phyloP scores from a whole-genome alignment of 306 rosid species.

The Lathyrus tuberosus region DNA sequence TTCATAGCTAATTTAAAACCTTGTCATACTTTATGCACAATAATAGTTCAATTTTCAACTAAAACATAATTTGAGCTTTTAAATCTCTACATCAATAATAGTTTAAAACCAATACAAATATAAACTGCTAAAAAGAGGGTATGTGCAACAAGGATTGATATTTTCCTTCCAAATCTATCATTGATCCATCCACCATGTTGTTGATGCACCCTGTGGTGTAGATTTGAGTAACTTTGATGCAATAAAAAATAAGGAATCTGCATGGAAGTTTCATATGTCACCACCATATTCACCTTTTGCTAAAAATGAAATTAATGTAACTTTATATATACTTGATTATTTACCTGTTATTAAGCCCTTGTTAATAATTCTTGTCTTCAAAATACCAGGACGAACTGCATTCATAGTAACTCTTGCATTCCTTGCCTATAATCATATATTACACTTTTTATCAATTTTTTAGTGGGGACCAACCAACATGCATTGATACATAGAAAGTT shows the following conservation, averaged over 20 bases:
- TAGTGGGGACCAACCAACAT: constrained; percentile 7
- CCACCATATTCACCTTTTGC: constrained; percentile 31
- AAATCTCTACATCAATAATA: too few species aligned
- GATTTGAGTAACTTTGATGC: constrained; percentile 90
- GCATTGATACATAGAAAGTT: constrained; percentile 11
- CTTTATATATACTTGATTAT: not conserved
- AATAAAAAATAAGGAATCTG: constrained; percentile 91
- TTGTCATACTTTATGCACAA: too few species aligned
- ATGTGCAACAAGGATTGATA: too few species aligned
- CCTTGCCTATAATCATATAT: constrained; percentile 56
- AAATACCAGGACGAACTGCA: constrained; percentile 91
- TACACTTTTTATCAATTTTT: not conserved
- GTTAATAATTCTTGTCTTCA: constrained; percentile 84
- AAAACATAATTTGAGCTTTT: too few species aligned
- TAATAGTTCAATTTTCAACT: too few species aligned
- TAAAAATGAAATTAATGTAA: constrained; percentile 2
- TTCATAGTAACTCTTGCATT: constrained; percentile 85
- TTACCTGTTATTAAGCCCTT: constrained; percentile 73
- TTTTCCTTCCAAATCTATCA: too few species aligned
- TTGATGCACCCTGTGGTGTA: constrained; percentile 91
- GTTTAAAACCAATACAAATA: too few species aligned
- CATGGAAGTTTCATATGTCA: constrained; percentile 29
- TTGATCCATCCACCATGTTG: too few species aligned
- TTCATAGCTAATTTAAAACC: too few species aligned
- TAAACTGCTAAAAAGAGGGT: too few species aligned